Evolutionary conservation across 768 basidiomycete genomes (phyloP), one percentile per base, ranked within the genome.

Genomic region (Galerina sulciceps): DNA sequence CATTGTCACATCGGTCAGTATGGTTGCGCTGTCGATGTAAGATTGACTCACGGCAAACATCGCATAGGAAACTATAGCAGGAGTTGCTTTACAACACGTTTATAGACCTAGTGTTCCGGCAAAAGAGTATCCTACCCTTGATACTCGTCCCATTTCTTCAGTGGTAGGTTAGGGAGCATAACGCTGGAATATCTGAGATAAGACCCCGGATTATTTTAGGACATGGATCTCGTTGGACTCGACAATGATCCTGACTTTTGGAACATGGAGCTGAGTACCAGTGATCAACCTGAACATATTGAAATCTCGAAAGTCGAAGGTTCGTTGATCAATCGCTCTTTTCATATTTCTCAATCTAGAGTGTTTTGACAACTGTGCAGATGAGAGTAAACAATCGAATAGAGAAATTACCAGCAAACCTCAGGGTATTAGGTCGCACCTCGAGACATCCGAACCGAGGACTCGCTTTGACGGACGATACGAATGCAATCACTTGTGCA

Each of bases 401-500:
- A 8, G 34, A 44, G 41, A 44, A 44, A 17, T 17, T 17, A 20
- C 15, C 46, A 18, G 36, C 18, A 18, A 45, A 37, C 34, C 17
- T 14, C 23, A 22, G 20, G 35, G 22, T 6, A 17, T 18, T 15
- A 51, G 26, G 15, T 38, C 15, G 11, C 4, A 45, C 5, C 18
- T 38, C 37, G 54, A 43, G 13, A 48, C 22, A 5, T 17, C 23
- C 5, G 58, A 50, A 18, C 31, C 49, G 11, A 58, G 35, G 53
- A 22, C 36, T 10, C 59, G 59, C n/a, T 14, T 49, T 31, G 64
- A 63, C 47, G 57, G 61, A 37, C 51, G 41, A 46, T 60, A 57
- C 38, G 92, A 91, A 49, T 94, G 93, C 67, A 90, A 90, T 63
- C 93, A 94, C 64, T 51, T 80, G 18, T 94, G 93, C 79, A 91